Evolutionary conservation across 2,329 filamentous ascomycete species (phyloP).

Genomic region (Epicoccum nigrum): DNA sequence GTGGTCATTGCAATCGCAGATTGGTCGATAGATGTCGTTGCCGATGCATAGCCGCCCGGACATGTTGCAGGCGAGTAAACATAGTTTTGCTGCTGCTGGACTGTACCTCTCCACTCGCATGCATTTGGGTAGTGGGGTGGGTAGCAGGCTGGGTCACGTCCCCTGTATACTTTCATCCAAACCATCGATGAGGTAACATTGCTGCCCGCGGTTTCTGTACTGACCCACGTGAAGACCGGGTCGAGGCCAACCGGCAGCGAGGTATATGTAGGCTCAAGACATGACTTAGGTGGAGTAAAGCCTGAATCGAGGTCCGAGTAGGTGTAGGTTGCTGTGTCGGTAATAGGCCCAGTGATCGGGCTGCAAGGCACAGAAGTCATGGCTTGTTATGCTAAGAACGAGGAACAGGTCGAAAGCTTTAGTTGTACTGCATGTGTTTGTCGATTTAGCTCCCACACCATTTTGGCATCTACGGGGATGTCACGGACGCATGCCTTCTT

Average conservation of each 20-base stretch:
- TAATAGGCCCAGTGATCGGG: slow-evolving; percentile 4
- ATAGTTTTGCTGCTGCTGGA: slow-evolving; percentile 2
- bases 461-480: not conserved
- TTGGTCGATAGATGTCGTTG: not conserved
- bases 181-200: not conserved
- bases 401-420: not conserved
- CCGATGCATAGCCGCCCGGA: not conserved
- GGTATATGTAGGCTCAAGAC: slow-evolving; percentile 1
- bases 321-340: not conserved
- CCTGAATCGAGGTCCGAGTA: not conserved
- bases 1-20: not conserved
- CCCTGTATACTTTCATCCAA: slow-evolving; percentile 1
- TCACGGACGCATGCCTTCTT: not conserved
- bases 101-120: slow-evolving; percentile 1
- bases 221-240: not conserved
- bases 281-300: slow-evolving; percentile 1
- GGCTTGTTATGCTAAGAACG: not conserved
- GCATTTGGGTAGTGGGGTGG: slow-evolving; percentile 1
- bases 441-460: not conserved
- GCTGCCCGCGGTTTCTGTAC: not conserved
- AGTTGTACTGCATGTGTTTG: not conserved
- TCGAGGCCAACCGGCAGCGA: not conserved
- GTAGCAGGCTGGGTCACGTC: slow-evolving; percentile 1
- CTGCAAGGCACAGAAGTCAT: not conserved
- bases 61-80: slow-evolving; percentile 2